Percentiles rank a stretch among this genome's conserved stretches.
phyloP scores from a whole-genome alignment of 208 protist genomes.

The Borovskyia barvae region DNA sequence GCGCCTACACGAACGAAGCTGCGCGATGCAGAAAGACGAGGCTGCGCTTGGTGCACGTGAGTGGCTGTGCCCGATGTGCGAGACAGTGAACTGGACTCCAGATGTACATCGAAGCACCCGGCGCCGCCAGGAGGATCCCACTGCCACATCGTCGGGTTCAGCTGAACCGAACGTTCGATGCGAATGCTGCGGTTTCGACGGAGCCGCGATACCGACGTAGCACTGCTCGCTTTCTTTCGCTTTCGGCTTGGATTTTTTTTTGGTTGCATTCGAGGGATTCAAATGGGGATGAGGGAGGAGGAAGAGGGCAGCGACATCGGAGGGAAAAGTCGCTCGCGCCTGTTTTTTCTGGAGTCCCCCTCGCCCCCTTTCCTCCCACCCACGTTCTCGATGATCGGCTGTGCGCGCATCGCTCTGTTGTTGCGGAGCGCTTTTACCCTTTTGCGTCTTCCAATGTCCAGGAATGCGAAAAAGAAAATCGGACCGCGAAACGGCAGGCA shows the following conservation, averaged over 20 bases:
- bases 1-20: constrained; percentile 11
- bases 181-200: constrained; percentile 16
- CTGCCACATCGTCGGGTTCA: background rate
- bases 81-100: constrained; percentile 20
- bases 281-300: background rate
- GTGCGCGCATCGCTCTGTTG: no score
- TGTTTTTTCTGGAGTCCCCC: background rate
- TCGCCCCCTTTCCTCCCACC: background rate
- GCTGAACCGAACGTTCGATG: constrained; percentile 5
- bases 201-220: background rate
- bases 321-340: no score
- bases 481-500: no score
- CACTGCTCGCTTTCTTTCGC: background rate
- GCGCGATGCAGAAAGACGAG: background rate
- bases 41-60: background rate
- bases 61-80: constrained; percentile 54
- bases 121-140: constrained; percentile 5
- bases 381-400: no score
- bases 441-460: no score
- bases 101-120: constrained; percentile 43
- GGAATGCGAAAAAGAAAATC: no score
- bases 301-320: background rate
- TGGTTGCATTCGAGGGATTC: no score
- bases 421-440: no score
- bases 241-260: background rate